Evolutionary conservation across 2,329 filamentous ascomycete genomes (phyloP).

Genomic region (Ciborinia camelliae): DNA sequence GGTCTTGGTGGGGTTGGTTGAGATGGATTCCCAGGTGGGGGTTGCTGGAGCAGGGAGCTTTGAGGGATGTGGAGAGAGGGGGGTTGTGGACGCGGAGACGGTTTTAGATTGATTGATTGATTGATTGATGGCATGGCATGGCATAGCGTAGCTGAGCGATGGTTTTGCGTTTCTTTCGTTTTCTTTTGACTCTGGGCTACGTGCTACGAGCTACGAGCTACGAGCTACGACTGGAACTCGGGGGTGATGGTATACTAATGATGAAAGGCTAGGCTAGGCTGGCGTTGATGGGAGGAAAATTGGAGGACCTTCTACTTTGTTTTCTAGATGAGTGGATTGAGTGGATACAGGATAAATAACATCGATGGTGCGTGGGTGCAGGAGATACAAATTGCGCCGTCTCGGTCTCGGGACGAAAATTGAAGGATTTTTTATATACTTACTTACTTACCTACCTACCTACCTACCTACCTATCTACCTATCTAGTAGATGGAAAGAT

Average conservation of each 20-base stretch:
- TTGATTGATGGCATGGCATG: neutral
- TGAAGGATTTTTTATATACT: neutral
- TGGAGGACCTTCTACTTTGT: neutral
- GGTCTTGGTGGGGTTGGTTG: slow-evolving; percentile 8
- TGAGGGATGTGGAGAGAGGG: neutral
- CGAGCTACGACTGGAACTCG: neutral
- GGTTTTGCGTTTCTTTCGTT: neutral
- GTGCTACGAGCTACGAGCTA: neutral
- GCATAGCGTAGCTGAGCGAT: neutral
- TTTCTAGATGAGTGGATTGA: neutral
- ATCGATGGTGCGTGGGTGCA: neutral
- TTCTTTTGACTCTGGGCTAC: slow-evolving; percentile 15
- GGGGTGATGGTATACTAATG: neutral
- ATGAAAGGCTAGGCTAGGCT: neutral
- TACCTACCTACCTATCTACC: too few species aligned
- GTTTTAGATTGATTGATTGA: neutral
- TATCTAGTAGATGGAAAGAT: too few species aligned
- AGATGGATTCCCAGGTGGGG: slow-evolving; percentile 15
- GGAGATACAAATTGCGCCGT: neutral
- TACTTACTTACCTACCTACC: neutral
- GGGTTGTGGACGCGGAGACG: neutral
- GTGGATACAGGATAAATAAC: neutral
- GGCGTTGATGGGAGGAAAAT: neutral
- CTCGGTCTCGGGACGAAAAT: neutral
- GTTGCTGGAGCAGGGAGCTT: neutral